A percentile compares a stretch with the other conserved stretches of the same genome.
phyloP scores from a whole-genome alignment of 2,329 filamentous ascomycete genomes.

The Colletotrichum sp. region DNA sequence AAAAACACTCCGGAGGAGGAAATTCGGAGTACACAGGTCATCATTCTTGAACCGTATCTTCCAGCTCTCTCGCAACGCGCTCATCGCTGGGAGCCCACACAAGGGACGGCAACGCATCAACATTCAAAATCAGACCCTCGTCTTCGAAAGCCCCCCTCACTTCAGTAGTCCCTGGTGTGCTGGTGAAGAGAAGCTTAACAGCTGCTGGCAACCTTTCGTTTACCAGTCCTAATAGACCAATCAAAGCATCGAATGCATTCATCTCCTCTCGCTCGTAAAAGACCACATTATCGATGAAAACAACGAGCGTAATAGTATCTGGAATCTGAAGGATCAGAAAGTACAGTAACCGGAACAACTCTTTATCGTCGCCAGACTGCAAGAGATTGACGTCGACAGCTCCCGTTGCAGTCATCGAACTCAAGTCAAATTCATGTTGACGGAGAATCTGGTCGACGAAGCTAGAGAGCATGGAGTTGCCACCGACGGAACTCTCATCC shows the following conservation, averaged over 20 bases:
- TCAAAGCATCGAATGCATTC: neutral
- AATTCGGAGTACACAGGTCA: neutral
- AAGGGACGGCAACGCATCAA: neutral
- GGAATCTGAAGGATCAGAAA: neutral
- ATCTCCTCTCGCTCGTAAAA: neutral
- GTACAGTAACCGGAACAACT: neutral
- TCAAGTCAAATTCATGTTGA: neutral
- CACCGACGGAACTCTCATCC: neutral
- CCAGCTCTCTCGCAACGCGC: neutral
- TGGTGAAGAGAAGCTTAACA: neutral
- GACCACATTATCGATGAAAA: neutral
- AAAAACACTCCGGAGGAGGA: neutral
- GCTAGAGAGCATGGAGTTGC: neutral
- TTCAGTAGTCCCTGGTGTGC: neutral
- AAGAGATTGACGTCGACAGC: neutral
- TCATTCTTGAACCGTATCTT: neutral
- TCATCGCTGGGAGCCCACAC: neutral
- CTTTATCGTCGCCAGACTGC: neutral
- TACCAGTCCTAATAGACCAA: neutral
- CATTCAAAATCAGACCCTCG: neutral
- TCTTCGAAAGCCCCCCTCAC: neutral
- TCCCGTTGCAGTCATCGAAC: neutral
- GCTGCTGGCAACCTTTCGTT: neutral
- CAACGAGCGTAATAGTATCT: accelerated
- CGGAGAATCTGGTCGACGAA: neutral